Evolutionary conservation across 805 yeast genomes (phyloP), one percentile per base, ranked within the genome.

Genomic region (Trichomonascus vanleenenianus): DNA sequence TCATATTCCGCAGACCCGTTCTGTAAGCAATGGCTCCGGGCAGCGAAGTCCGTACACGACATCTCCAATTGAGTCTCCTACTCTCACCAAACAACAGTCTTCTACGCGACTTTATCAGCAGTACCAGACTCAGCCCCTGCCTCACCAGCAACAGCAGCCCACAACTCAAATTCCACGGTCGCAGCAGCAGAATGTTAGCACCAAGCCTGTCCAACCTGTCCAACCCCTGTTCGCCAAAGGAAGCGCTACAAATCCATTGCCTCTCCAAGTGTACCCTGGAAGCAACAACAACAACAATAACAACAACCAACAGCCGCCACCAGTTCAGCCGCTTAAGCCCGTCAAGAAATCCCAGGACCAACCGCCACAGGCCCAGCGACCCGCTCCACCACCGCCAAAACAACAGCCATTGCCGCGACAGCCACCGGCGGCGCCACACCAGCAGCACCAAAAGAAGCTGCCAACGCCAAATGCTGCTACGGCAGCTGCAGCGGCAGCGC

Each of bases 401-500:
- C 51, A 44, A 25, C 44, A 43, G 33, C 47, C 19, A 12, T 42
- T 33, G 36, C 48, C 43, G 3, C 41, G 30, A 11, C 48, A 19
- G 33, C 44, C 41, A 12, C 8, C 41, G 15, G 18, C 35, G 19
- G 16, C 42, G 27, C 10, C 32, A n/a, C 43, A 40, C 10, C 25
- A 34, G 9, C 47, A 22, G 37, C 52, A 35, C 41, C 48, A 14
- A 30, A 44, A 42, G 19, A 18, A 15, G 27, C 37, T 20, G 2
- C 14, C 20, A 14, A 2, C 14, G 37, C 15, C 27, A 10, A 47
- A 52, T 8, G 85, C 75, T 35, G 66, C 71, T 11, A 51, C 60
- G 2, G 60, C 62, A 2, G 62, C 63, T 6, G 57, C 57, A 6
- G 33, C 38, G 12, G 56, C 55, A 4, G 57, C 63, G 3, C 44